Evolutionary conservation across 2,329 filamentous ascomycete genomes (phyloP).

Genomic region (Massarina eburnea): DNA sequence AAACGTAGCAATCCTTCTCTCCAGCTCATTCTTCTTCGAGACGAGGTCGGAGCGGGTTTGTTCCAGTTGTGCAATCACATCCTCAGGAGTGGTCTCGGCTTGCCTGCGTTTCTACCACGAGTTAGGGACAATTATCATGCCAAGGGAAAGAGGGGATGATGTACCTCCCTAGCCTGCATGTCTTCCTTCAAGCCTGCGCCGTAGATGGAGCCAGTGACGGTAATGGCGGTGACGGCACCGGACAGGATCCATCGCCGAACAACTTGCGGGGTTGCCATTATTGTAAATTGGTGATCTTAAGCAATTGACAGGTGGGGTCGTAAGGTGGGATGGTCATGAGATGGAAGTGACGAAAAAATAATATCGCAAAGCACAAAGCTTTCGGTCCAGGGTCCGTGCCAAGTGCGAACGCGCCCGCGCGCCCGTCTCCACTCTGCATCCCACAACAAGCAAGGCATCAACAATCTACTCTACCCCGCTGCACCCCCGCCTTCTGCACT

Average conservation of each 20-base stretch:
- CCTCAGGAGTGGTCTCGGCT: constrained; percentile 54
- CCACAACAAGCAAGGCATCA: constrained; percentile 4
- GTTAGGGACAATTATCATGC: constrained; percentile 2
- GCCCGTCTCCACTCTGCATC: background rate
- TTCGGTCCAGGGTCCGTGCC: constrained; percentile 2
- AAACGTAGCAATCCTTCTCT: constrained; percentile 25
- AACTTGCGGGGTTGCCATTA: constrained; percentile 28
- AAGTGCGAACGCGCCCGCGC: constrained; percentile 1
- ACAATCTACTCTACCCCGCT: background rate
- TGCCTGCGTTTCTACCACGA: constrained; percentile 48
- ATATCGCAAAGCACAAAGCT: background rate
- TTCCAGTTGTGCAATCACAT: constrained; percentile 59
- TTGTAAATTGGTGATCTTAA: constrained; percentile 1
- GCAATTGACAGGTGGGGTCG: background rate
- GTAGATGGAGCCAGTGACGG: constrained; percentile 60
- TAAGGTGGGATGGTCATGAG: background rate
- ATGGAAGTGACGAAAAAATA: background rate
- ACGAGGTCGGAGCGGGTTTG: constrained; percentile 52
- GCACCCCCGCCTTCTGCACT: too few species aligned
- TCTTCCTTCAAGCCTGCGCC: constrained; percentile 61
- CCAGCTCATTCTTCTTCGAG: constrained; percentile 54
- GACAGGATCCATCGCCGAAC: constrained; percentile 57
- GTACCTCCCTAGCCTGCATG: constrained; percentile 55
- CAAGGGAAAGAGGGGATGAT: constrained; percentile 7
- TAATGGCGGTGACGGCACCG: constrained; percentile 57